Base-by-base conservation (phyloP, 192 early-diverging fungal genomes). In the Coemansia sp. region DNA sequence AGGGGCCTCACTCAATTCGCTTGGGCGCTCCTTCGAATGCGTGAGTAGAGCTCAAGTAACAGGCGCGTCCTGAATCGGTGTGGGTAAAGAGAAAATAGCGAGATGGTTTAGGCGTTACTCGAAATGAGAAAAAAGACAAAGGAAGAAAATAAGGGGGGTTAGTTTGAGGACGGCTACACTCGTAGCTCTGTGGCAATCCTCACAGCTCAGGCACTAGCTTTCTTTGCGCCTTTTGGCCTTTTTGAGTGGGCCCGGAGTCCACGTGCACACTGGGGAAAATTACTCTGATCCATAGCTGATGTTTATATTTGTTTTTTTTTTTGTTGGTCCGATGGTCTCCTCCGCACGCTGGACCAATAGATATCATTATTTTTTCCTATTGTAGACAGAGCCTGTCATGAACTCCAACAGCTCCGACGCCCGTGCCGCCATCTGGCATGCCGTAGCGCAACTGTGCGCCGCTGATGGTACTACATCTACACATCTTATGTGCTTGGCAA, bases 401-500 rank as follows among this genome's bases (percentile, higher is more conserved):
- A 67, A 74, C 47, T 45, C 71, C 32, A 66, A 77, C 16, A 52
- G 66, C 29, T 61, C 18, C 41, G 73, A 70, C 62, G 65, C 77
- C 30, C 77, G 69, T 35, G 68, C 77, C 13, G 77, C 77, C 6
- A 41, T 80, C 37, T 80, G 77, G 77, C 53, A 71, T 55, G 65
- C 69, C 4, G 77, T 80, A 27, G 77, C 77, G 40, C 71, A 62
- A 45, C 68, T 73, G 39, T 80, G 77, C 65, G 50, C 38, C 32
- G 63, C 53, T 18, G 75, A 76, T n/a, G 74, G 74, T 76, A 71
- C 58, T 58, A 35, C 40, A 12, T 5, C 32, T 7, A 50, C 22
- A 16, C 32, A 12, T 11, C 13, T 53, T 53, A 29, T 29, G 50
- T 13, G 27, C 20, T 16, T 34, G 30, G 53, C 53, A 32, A 56